These are phyloP conservation scores for Cyclotella kingstonii DNA, from an alignment of 108 stramenopile genomes.

Conservation along the genomic window DNA sequence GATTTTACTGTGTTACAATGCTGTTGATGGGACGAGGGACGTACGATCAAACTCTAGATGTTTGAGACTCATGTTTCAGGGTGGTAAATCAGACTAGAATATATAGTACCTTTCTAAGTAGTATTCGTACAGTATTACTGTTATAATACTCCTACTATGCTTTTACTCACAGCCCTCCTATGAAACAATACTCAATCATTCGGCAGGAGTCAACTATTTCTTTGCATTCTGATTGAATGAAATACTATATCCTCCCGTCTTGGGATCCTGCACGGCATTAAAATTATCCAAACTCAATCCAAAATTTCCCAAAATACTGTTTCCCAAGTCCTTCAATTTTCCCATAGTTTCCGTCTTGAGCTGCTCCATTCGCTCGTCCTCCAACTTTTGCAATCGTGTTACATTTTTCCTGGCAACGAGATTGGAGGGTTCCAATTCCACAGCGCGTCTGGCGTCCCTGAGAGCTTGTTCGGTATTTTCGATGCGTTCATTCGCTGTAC, in stretches of 20 bases:
- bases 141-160: too few relatives aligned
- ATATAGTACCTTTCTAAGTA: too few relatives aligned
- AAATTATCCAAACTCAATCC: conserved; percentile 97
- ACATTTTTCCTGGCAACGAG: conserved; percentile 49
- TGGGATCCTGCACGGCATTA: conserved; percentile 92
- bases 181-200: too few relatives aligned
- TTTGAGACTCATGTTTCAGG: conserved; percentile 51
- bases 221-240: conserved; percentile 68
- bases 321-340: conserved; percentile 98
- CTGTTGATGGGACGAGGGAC: conserved; percentile 58
- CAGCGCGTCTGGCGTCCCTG: conserved; percentile 62
- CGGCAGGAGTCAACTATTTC: neutral
- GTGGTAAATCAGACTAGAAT: too few relatives aligned
- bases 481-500: conserved; percentile 58
- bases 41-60: conserved; percentile 49
- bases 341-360: conserved; percentile 91
- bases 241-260: conserved; percentile 77
- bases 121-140: too few relatives aligned
- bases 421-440: conserved; percentile 70
- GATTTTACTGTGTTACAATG: conserved; percentile 64
- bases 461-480: conserved; percentile 69
- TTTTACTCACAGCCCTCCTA: too few relatives aligned
- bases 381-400: conserved; percentile 59
- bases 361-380: conserved; percentile 86
- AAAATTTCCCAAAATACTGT: conserved; percentile 92